phyloP scores from a whole-genome alignment of 305 asterid genomes.

The Fraxinus xanthoxyloides region DNA sequence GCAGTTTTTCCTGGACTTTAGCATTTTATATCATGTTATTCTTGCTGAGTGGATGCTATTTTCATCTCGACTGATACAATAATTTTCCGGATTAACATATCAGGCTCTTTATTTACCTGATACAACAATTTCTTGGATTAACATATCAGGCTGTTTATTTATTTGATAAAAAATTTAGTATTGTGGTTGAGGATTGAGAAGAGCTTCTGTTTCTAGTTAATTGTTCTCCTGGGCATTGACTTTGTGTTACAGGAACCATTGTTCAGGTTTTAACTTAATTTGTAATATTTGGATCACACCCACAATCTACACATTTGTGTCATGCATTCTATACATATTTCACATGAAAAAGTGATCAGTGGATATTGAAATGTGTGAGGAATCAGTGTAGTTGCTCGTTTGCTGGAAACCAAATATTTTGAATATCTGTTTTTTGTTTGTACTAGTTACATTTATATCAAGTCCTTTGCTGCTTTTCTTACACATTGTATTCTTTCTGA shows the following conservation, averaged over 20 bases:
- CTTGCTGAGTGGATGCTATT: not conserved
- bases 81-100: not conserved
- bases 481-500: constrained; percentile 7
- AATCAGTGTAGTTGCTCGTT: not conserved
- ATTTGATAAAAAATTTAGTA: not conserved
- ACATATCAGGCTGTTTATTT: not conserved
- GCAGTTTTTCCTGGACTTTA: constrained; percentile 13
- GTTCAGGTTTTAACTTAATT: not conserved
- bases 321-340: not conserved
- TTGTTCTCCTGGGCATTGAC: not conserved
- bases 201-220: not conserved
- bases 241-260: not conserved
- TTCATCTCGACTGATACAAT: not conserved
- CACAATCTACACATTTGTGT: not conserved
- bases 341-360: not conserved
- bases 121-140: not conserved
- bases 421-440: not conserved
- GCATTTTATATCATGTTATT: constrained; percentile 7
- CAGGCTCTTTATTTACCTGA: not conserved
- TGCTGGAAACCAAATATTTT: not conserved
- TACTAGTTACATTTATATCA: not conserved
- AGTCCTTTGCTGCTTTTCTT: constrained; percentile 7
- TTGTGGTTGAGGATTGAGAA: constrained; percentile 1
- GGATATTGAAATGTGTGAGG: not conserved
- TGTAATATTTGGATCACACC: not conserved